Conservation (phyloP, 2,329 filamentous ascomycete species). For the Fusarium agapanthi region DNA sequence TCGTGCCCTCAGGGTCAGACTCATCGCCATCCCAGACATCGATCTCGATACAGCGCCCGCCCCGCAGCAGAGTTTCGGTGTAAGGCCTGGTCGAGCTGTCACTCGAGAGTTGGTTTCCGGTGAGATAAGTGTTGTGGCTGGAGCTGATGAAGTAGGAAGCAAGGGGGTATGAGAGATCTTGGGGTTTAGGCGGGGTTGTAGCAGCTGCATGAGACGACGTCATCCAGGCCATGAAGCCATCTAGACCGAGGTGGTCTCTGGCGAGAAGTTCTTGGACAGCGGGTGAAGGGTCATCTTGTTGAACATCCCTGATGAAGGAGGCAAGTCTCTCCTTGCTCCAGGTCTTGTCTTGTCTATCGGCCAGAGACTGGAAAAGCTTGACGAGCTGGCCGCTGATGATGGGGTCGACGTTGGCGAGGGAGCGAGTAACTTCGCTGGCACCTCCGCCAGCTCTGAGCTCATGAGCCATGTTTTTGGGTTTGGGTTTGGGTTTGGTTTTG, state of each 20-base stretch:
- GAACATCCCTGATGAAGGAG: conserved; percentile 57
- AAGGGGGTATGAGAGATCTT: conserved; percentile 77
- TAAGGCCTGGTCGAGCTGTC: conserved; percentile 89
- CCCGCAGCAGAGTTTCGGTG: conserved; percentile 81
- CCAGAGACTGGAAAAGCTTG: conserved; percentile 57
- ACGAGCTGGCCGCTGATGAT: conserved; percentile 54
- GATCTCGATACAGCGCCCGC: conserved; percentile 91
- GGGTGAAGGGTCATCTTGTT: conserved; percentile 51
- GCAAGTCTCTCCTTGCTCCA: conserved; percentile 58
- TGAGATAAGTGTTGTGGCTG: conserved; percentile 94
- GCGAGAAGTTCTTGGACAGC: conserved; percentile 41
- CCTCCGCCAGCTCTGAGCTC: conserved; percentile 57
- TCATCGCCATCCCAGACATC: conserved; percentile 95
- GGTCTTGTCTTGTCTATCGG: conserved; percentile 48
- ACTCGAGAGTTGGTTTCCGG: conserved; percentile 87
- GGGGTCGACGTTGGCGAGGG: conserved; percentile 53
- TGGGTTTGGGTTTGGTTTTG: background rate
- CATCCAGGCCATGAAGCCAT: conserved; percentile 65
- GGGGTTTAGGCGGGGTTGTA: conserved; percentile 50
- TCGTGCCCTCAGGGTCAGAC: conserved; percentile 63
- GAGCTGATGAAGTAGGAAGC: conserved; percentile 94
- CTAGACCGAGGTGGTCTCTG: conserved; percentile 54
- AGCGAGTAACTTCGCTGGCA: conserved; percentile 52
- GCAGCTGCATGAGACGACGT: conserved; percentile 57
- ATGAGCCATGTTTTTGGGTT: conserved; percentile 21